These are phyloP conservation scores for Cardamine occulta DNA, from an alignment of 345 rosid genomes.

Conservation along the genomic window DNA sequence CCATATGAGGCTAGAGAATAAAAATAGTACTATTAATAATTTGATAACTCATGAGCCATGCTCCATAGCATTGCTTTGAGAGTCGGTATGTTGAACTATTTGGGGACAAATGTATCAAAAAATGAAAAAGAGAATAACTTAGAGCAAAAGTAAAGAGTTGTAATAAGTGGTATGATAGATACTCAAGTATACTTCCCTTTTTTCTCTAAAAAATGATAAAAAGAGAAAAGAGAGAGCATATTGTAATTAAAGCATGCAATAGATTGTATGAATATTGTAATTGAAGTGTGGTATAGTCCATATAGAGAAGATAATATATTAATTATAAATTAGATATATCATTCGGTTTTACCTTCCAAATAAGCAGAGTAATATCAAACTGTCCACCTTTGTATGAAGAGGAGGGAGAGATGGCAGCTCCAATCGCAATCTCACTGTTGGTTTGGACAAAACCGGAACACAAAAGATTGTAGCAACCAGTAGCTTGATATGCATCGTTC, in stretches of 20 bases:
- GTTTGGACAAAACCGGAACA: slow-evolving; percentile 99
- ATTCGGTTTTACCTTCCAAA: slow-evolving; percentile 83
- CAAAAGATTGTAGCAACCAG: slow-evolving; percentile 94
- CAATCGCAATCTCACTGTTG: slow-evolving; percentile 78
- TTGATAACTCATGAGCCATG: slow-evolving; percentile 32
- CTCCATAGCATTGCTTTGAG: slow-evolving; percentile 41
- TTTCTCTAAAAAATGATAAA: slow-evolving; percentile 17
- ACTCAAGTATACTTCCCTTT: slow-evolving; percentile 42
- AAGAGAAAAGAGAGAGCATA: slow-evolving; percentile 32
- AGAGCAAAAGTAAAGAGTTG: slow-evolving; percentile 40
- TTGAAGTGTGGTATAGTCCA: too few species aligned
- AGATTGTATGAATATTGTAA: too few species aligned
- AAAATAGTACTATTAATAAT: slow-evolving; percentile 16
- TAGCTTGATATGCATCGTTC: slow-evolving; percentile 96
- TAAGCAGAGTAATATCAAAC: slow-evolving; percentile 82
- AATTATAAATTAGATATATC: neutral
- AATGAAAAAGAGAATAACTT: slow-evolving; percentile 36
- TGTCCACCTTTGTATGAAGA: slow-evolving; percentile 86
- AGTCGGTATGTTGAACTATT: slow-evolving; percentile 36
- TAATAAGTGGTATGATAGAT: slow-evolving; percentile 45
- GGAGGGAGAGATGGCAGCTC: slow-evolving; percentile 97
- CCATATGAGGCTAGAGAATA: slow-evolving; percentile 36
- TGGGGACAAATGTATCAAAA: slow-evolving; percentile 46
- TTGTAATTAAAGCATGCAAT: slow-evolving; percentile 25
- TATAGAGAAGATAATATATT: neutral